phyloP scores from a whole-genome alignment of 306 rosid genomes.

The Lathyrus aphaca region DNA sequence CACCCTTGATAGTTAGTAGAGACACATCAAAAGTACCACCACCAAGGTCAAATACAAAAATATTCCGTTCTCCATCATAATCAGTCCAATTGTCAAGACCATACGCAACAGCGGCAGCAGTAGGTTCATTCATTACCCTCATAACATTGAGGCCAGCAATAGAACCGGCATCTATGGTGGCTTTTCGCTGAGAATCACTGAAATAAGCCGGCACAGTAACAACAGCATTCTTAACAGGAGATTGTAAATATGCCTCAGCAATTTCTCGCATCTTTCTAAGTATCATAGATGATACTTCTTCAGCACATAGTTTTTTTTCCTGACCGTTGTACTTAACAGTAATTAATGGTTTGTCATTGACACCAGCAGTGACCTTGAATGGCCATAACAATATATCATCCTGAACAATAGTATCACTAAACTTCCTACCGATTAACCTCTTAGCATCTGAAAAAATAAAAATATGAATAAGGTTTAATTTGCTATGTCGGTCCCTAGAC shows the following conservation, averaged over 20 bases:
- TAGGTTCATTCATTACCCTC: background rate
- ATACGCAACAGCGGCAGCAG: conserved; percentile 5
- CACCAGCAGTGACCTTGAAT: background rate
- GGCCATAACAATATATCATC: background rate
- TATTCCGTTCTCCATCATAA: background rate
- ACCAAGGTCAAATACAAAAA: no score
- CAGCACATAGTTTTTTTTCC: background rate
- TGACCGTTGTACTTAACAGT: background rate
- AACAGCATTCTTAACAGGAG: background rate
- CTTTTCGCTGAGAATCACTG: background rate
- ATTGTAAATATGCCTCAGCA: background rate
- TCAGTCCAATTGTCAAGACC: background rate
- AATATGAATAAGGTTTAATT: no score
- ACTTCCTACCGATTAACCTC: conserved; percentile 17
- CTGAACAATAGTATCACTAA: background rate
- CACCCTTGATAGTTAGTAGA: no score
- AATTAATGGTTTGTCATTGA: background rate
- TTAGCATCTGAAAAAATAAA: conserved; percentile 3
- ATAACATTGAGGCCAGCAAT: conserved; percentile 2
- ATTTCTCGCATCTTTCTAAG: background rate
- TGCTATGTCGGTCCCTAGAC: background rate
- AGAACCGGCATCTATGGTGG: background rate
- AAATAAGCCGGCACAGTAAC: conserved; percentile 8
- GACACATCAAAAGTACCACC: no score
- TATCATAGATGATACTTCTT: conserved; percentile 3